Conservation (phyloP, 2,329 filamentous ascomycete genomes). For the Fusarium ramigenum region DNA sequence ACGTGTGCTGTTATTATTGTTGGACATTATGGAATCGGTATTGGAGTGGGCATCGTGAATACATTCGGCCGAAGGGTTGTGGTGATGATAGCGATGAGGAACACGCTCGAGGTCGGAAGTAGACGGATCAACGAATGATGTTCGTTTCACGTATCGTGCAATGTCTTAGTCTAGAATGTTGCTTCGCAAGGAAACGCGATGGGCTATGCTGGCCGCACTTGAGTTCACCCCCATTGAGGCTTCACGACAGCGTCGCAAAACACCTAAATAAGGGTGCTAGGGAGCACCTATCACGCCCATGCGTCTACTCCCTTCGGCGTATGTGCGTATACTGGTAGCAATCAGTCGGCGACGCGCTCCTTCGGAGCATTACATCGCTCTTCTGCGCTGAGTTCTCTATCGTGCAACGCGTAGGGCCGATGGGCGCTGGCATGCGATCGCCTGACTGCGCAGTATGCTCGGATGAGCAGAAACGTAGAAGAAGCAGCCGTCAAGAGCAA, state of each 20-base stretch:
- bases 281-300: accelerated
- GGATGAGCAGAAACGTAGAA: background rate
- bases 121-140: accelerated
- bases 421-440: background rate
- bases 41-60: background rate
- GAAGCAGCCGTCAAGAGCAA: accelerated
- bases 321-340: accelerated
- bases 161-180: background rate
- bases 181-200: accelerated
- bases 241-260: no score
- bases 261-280: no score
- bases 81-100: accelerated
- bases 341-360: accelerated
- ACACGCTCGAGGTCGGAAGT: accelerated
- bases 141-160: accelerated
- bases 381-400: background rate
- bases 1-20: accelerated
- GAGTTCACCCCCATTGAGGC: accelerated
- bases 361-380: background rate
- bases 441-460: accelerated
- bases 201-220: background rate
- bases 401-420: background rate
- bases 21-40: background rate
- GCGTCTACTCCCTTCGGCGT: accelerated
- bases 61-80: accelerated